Base-by-base conservation (phyloP, 805 yeast species). In the Kregervanrija delftensis region DNA sequence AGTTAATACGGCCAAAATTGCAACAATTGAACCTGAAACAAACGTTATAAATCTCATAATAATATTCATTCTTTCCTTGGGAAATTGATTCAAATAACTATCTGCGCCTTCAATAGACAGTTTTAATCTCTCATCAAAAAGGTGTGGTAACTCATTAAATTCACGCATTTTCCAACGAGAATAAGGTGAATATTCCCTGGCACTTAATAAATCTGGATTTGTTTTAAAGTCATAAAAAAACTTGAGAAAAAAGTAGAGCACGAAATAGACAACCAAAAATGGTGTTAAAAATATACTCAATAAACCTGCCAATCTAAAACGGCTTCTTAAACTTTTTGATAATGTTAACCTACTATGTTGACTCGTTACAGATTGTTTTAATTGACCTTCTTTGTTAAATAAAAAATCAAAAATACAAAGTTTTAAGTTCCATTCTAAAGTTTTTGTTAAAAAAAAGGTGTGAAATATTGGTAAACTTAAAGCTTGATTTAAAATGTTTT, bases 161-260 rank as follows among this genome's bases (percentile, higher is more conserved):
- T 93, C 99, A 45, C 99, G 71, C 56, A 93, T 75, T 59, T 83
- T 87, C 98, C 98, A 93, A 56, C 86, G 90, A 0, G 98, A 97
- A 64, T 77, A 78, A 0, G 97, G 96, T 0, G 98, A 87, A 59
- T 88, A 93, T 54, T 89, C 95, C 39, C 99, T 70, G 2, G 89
- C 73, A 5, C 88, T 83, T 44, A 93, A 71, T 10, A 88, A 71
- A 1, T 89, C 79, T 0, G 99, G 99, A 44, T 91, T 85, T 37
- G 86, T 78, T 59, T 86, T 86, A 61, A 86, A 89, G 63, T 91
- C 98, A 61, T 90, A 90, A 64, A 93, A 93, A 61, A 93, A 89
- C 37, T 88, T 75, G 71, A 93, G 83, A 57, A 93, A 91, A 62
- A 88, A 87, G 45, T 89, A 73, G 40, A 91, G 66, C 14, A 87